Conservation (phyloP, 768 basidiomycete species). For the Pleurotus djamor region DNA sequence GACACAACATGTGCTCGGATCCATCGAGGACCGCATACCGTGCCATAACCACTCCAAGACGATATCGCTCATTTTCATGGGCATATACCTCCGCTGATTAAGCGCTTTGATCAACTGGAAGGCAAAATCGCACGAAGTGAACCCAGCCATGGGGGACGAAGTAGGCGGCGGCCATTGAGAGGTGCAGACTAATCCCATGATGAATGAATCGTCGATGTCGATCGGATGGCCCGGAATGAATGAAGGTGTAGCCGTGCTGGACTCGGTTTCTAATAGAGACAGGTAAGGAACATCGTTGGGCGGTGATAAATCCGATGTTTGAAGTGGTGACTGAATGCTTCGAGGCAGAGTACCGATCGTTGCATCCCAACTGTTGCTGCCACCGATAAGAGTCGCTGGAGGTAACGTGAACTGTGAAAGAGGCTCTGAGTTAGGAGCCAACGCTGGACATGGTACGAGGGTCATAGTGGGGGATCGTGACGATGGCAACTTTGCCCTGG, state of each 20-base stretch:
- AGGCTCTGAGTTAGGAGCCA: neutral
- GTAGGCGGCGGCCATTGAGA: neutral
- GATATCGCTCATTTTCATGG: slow-evolving; percentile 2
- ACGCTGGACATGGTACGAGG: neutral
- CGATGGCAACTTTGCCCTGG: neutral
- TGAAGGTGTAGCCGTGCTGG: neutral
- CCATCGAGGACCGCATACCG: neutral
- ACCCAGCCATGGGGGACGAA: neutral
- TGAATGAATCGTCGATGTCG: neutral
- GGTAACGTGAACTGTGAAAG: neutral
- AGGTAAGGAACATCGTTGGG: neutral
- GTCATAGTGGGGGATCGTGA: neutral
- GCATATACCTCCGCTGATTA: slow-evolving; percentile 3
- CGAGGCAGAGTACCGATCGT: neutral
- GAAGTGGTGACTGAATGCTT: neutral
- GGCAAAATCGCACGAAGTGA: slow-evolving; percentile 1
- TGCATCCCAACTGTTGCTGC: neutral
- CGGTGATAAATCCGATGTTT: neutral
- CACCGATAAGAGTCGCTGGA: neutral
- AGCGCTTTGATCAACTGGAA: neutral
- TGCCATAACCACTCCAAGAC: neutral
- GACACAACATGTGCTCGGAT: neutral
- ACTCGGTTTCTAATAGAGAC: neutral
- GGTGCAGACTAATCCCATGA: neutral
- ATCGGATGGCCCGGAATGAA: neutral